Evolutionary conservation across 352 stramenopile species (phyloP), one percentile per base, ranked within the genome.

Genomic region (Pythium scleroteichum): DNA sequence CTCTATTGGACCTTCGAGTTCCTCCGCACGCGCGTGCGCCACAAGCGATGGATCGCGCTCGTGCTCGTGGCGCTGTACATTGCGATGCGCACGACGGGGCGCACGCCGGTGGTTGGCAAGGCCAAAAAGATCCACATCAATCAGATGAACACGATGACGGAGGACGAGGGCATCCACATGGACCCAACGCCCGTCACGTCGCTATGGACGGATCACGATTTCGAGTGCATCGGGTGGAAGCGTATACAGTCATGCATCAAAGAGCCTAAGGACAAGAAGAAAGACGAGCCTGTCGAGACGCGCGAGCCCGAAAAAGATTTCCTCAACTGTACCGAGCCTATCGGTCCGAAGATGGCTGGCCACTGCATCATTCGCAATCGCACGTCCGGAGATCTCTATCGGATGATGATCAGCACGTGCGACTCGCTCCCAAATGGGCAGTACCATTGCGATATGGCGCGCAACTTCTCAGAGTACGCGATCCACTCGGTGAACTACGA

Each of bases 201-300:
- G 33, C 71, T 82, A 0, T 95, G 85, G 85, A 90, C 79, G 4
- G 86, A 92, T 57, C 72, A 83, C 44, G 78, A 77, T 55, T 95
- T 90, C 48, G 85, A 95, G 66, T 95, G 85, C 57, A 73, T 95
- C 38, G 83, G 83, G 44, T 95, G 85, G 85, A 91, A 95, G 59
- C 82, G 82, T 35, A 88, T 86, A 38, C 76, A 93, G n/a, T 79
- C 82, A 54, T 95, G 85, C 47, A 62, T 60, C 35, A 72, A 79
- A 33, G 64, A 82, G 42, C 72, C 83, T 17, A 60, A 64, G 26
- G 67, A 85, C 38, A 71, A 73, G 47, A 60, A 54, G 50, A 58
- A 68, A 24, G 56, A 70, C 32, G 67, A 81, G 7, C 62, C 61
- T 0, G 58, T 75, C 14, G 62, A 72, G 42, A 81, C 71, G 24